phyloP scores from a whole-genome alignment of 169 alveolate species.

The Plasmodium gallinaceum region DNA sequence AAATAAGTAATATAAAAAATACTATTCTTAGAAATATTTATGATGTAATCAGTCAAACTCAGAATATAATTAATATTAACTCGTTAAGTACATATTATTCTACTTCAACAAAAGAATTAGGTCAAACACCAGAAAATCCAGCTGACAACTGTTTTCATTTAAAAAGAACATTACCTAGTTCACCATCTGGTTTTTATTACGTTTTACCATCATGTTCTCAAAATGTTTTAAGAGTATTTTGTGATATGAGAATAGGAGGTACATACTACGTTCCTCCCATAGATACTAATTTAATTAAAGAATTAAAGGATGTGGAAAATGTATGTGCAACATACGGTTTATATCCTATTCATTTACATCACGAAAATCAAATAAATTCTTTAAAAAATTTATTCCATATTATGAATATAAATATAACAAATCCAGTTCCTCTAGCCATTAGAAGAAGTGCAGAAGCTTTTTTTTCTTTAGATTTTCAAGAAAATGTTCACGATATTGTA shows the following conservation, averaged over 20 bases:
- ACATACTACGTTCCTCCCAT: slow-evolving; percentile 86
- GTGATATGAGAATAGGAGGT: slow-evolving; percentile 90
- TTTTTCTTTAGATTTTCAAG: slow-evolving; percentile 80
- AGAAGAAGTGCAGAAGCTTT: slow-evolving; percentile 52
- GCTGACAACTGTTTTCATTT: slow-evolving; percentile 89
- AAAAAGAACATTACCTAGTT: slow-evolving; percentile 83
- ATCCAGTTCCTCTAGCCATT: slow-evolving; percentile 80
- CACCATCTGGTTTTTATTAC: slow-evolving; percentile 91
- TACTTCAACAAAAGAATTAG: slow-evolving; percentile 79
- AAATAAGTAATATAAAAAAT: slow-evolving; percentile 47
- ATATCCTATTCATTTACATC: slow-evolving; percentile 77
- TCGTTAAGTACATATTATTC: slow-evolving; percentile 31
- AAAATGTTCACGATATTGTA: slow-evolving; percentile 64
- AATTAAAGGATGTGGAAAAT: slow-evolving; percentile 71
- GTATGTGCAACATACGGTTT: slow-evolving; percentile 78
- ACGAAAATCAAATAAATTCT: slow-evolving; percentile 58
- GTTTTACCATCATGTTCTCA: slow-evolving; percentile 88
- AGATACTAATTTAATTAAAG: slow-evolving; percentile 43
- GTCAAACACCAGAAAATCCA: slow-evolving; percentile 81
- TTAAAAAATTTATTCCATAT: slow-evolving; percentile 47
- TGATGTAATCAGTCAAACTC: slow-evolving; percentile 67
- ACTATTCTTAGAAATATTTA: slow-evolving; percentile 45
- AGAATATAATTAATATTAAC: slow-evolving; percentile 36
- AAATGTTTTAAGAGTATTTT: slow-evolving; percentile 88
- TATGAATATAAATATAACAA: slow-evolving; percentile 72